Evolutionary conservation across 257 asterid genomes (phyloP).

Genomic region (Ilex asprella): DNA sequence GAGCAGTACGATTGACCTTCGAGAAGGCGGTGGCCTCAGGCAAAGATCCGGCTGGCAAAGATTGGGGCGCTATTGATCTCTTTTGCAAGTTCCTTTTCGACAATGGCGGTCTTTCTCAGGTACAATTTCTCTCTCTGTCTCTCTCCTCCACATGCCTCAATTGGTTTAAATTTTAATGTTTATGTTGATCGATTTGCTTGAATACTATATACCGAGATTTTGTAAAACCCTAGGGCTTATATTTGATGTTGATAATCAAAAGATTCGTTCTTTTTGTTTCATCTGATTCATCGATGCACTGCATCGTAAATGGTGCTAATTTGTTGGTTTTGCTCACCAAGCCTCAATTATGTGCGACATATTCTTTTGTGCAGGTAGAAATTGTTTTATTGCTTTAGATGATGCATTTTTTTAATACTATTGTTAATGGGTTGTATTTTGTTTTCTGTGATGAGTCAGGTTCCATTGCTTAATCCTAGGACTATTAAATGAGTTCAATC

Average conservation of each 20-base stretch:
- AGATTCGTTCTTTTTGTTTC: background rate
- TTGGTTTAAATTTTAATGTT: background rate
- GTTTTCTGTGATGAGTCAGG: slow-evolving; percentile 35
- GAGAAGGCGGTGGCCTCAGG: slow-evolving; percentile 60
- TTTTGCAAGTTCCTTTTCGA: slow-evolving; percentile 66
- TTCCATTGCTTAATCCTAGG: slow-evolving; percentile 58
- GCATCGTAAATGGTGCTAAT: background rate
- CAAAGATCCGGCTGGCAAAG: slow-evolving; percentile 49
- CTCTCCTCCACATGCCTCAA: background rate
- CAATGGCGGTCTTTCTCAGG: slow-evolving; percentile 61
- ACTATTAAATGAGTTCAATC: slow-evolving; percentile 56
- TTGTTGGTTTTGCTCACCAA: background rate
- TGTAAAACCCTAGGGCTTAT: background rate
- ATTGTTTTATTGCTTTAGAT: background rate
- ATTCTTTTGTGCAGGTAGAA: background rate
- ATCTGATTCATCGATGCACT: background rate
- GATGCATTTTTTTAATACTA: background rate
- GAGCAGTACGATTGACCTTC: slow-evolving; percentile 82
- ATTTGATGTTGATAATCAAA: background rate
- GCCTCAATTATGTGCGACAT: background rate
- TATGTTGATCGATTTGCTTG: background rate
- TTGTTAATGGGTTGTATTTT: slow-evolving; percentile 5
- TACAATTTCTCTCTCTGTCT: background rate
- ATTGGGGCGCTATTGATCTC: slow-evolving; percentile 74
- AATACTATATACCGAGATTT: too few relatives aligned